Percentiles rank a stretch among this genome's conserved stretches.
Conservation (phyloP, 2,329 filamentous ascomycete species). For the Microcyclospora tardicrescens region DNA sequence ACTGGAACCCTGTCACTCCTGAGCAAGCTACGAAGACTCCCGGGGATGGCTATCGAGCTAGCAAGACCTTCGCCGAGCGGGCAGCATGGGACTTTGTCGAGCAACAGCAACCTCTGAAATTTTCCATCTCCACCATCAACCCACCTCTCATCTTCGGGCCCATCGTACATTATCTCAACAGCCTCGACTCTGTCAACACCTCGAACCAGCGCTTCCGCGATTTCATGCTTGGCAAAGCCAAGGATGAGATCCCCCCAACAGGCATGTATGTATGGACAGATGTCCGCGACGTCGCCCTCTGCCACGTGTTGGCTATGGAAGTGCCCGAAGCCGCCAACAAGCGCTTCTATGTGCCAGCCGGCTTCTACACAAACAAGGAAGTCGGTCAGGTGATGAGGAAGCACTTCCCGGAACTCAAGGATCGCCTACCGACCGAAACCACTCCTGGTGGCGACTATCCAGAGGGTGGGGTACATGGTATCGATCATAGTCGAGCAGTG, state of each 20-base stretch:
- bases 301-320: slow-evolving; percentile 48
- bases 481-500: slow-evolving; percentile 41
- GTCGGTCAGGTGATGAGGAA: slow-evolving; percentile 44
- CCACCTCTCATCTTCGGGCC: slow-evolving; percentile 40
- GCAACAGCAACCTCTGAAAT: slow-evolving; percentile 36
- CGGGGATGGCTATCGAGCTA: slow-evolving; percentile 34
- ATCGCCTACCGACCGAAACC: slow-evolving; percentile 32
- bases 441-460: slow-evolving; percentile 34
- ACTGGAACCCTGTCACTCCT: slow-evolving; percentile 46
- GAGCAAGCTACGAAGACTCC: slow-evolving; percentile 35
- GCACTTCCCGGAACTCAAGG: slow-evolving; percentile 41
- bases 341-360: slow-evolving; percentile 51
- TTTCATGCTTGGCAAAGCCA: slow-evolving; percentile 49
- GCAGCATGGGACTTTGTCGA: slow-evolving; percentile 42
- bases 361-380: slow-evolving; percentile 48
- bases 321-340: slow-evolving; percentile 45
- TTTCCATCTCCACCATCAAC: slow-evolving; percentile 36
- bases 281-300: slow-evolving; percentile 45
- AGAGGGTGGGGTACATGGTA: slow-evolving; percentile 38
- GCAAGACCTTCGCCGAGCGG: slow-evolving; percentile 50
- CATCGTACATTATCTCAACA: slow-evolving; percentile 47
- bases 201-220: slow-evolving; percentile 56
- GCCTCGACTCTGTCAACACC: slow-evolving; percentile 54
- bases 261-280: slow-evolving; percentile 36
- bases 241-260: slow-evolving; percentile 44